Evolutionary conservation across 345 rosid genomes (phyloP).

Genomic region (Xanthoceras sorbifolium): DNA sequence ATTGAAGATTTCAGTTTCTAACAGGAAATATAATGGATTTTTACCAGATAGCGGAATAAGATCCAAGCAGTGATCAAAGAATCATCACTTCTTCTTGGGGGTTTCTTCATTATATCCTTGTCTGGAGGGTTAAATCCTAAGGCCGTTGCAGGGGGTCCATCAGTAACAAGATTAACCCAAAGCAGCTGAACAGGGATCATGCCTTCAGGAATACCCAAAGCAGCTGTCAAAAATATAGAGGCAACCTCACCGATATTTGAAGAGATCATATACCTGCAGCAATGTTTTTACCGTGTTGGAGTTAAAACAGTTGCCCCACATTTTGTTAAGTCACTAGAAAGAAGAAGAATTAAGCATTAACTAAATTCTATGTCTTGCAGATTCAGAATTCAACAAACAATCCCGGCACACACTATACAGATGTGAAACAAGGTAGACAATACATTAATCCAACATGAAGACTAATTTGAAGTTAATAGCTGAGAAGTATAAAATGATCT

Average conservation of each 20-base stretch:
- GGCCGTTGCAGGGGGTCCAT: slow-evolving; percentile 99
- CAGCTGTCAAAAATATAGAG: slow-evolving; percentile 91
- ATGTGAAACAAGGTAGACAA: neutral
- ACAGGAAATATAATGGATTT: neutral
- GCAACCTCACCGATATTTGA: slow-evolving; percentile 99
- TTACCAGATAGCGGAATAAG: slow-evolving; percentile 94
- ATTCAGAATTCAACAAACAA: neutral
- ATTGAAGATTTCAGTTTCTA: neutral
- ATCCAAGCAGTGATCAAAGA: slow-evolving; percentile 93
- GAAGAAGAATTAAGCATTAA: neutral
- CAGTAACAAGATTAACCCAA: slow-evolving; percentile 99
- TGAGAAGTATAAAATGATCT: neutral
- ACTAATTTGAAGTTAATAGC: neutral
- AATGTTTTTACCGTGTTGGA: neutral
- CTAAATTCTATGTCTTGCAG: neutral
- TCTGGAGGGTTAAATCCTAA: slow-evolving; percentile 98
- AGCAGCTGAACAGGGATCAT: slow-evolving; percentile 99
- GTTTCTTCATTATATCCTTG: slow-evolving; percentile 89
- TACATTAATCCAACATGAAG: neutral
- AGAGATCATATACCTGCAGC: slow-evolving; percentile 93
- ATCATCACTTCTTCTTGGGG: slow-evolving; percentile 91
- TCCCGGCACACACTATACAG: neutral
- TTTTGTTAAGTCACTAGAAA: neutral
- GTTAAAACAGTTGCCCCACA: neutral
- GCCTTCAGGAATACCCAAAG: slow-evolving; percentile 98